Conservation (phyloP, 805 yeast species). For the Candida orba region DNA sequence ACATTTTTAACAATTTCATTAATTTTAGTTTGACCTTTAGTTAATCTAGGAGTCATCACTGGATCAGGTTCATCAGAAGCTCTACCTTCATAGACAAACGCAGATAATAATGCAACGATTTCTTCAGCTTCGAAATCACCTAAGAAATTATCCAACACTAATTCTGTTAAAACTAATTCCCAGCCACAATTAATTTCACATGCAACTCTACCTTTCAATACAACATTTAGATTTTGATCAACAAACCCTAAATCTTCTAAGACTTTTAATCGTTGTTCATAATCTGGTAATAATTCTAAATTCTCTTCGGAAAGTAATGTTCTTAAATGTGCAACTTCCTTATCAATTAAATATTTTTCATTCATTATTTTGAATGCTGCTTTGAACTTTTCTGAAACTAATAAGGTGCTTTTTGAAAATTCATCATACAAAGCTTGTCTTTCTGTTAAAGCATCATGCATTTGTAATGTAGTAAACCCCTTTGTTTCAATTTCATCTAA, state of each 20-base stretch:
- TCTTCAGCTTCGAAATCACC: constrained; percentile 94
- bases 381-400: constrained; percentile 37
- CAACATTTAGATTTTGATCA: constrained; percentile 68
- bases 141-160: constrained; percentile 82
- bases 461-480: constrained; percentile 27
- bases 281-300: constrained; percentile 84
- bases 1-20: constrained; percentile 61
- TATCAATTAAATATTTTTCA: constrained; percentile 37
- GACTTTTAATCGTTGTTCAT: constrained; percentile 80
- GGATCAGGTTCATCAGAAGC: constrained; percentile 55
- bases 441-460: constrained; percentile 31
- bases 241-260: constrained; percentile 74
- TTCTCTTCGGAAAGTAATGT: constrained; percentile 77
- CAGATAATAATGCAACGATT: constrained; percentile 88
- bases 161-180: constrained; percentile 84
- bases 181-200: constrained; percentile 90
- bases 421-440: constrained; percentile 29
- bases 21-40: constrained; percentile 60
- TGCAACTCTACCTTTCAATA: constrained; percentile 85
- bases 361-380: constrained; percentile 38
- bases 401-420: constrained; percentile 23
- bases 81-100: constrained; percentile 85
- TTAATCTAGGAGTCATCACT: constrained; percentile 69
- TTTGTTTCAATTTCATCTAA: constrained; percentile 39
- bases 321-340: constrained; percentile 48